phyloP scores from a whole-genome alignment of 495 filamentous ascomycete genomes.

The Parathielavia hyrcaniae region DNA sequence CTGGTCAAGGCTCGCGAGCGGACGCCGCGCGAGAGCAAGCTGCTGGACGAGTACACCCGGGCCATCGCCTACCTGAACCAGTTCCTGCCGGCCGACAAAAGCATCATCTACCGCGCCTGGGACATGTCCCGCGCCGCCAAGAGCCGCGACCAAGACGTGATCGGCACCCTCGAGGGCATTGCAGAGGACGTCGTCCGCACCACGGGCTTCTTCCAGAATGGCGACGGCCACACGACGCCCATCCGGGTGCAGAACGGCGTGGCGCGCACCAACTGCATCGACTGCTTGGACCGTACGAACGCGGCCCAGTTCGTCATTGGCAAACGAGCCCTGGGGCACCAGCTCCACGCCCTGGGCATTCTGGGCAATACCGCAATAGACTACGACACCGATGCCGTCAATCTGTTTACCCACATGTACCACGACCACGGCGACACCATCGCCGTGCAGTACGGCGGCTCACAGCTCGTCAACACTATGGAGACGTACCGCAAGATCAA shows the following conservation, averaged over 20 bases:
- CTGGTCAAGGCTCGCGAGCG: conserved; percentile 86
- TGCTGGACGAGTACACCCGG: conserved; percentile 80
- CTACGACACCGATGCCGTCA: conserved; percentile 92
- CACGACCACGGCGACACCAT: conserved; percentile 97
- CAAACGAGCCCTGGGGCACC: conserved; percentile 87
- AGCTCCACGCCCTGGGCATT: conserved; percentile 87
- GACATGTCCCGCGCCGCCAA: conserved; percentile 97
- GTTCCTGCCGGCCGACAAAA: conserved; percentile 75
- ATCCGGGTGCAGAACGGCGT: conserved; percentile 83
- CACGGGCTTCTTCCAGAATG: conserved; percentile 94
- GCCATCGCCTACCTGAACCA: conserved; percentile 92
- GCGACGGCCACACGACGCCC: conserved; percentile 55
- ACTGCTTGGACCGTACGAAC: conserved; percentile 94
- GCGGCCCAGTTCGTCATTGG: conserved; percentile 97
- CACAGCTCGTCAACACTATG: conserved; percentile 97
- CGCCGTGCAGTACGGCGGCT: conserved; percentile 94
- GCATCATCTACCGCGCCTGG: conserved; percentile 89
- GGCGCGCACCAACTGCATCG: conserved; percentile 93
- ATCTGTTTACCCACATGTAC: conserved; percentile 95
- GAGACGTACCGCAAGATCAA: conserved; percentile 98
- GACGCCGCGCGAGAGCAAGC: conserved; percentile 85
- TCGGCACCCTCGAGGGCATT: conserved; percentile 80
- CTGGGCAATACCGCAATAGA: conserved; percentile 72
- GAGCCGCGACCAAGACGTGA: conserved; percentile 91
- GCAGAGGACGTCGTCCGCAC: conserved; percentile 76